phyloP scores from a whole-genome alignment of 148 eudicot genomes.

The Pharnaceum exiguum region DNA sequence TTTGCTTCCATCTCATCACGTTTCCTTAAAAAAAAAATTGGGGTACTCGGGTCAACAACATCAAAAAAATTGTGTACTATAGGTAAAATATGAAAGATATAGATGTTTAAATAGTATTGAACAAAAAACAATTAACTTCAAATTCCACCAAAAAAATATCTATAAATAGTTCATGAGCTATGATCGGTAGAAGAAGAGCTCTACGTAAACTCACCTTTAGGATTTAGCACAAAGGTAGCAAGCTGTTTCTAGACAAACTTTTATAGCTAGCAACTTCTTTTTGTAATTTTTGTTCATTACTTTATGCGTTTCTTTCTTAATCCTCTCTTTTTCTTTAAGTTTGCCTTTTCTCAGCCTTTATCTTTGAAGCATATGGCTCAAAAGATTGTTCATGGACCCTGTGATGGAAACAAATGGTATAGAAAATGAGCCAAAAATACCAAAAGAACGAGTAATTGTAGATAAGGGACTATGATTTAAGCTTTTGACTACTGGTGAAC shows the following conservation, averaged over 20 bases:
- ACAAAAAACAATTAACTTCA: no score
- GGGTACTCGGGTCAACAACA: no score
- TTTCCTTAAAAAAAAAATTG: no score
- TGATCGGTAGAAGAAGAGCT: conserved; percentile 2
- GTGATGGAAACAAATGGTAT: conserved; percentile 2
- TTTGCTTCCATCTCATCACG: no score
- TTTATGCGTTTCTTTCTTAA: conserved; percentile 8
- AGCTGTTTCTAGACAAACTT: conserved; percentile 26
- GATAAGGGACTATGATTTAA: no score
- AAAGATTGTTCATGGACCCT: conserved; percentile 29
- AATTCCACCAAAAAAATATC: no score
- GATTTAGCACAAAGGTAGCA: conserved; percentile 17
- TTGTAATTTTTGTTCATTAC: conserved; percentile 6
- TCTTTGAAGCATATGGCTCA: conserved; percentile 14
- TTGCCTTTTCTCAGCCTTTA: conserved; percentile 29
- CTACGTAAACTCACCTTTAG: not conserved
- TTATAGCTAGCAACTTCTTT: conserved; percentile 3
- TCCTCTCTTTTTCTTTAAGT: conserved; percentile 18
- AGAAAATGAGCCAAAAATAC: no score
- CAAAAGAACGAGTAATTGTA: no score
- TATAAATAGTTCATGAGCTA: not conserved
- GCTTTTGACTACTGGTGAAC: no score
- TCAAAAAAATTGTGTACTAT: no score
- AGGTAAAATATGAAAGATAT: no score
- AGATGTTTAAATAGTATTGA: no score